These are phyloP conservation scores for Microcyclosporella mali DNA, from an alignment of 2,329 filamentous ascomycete genomes.

Conservation along the genomic window DNA sequence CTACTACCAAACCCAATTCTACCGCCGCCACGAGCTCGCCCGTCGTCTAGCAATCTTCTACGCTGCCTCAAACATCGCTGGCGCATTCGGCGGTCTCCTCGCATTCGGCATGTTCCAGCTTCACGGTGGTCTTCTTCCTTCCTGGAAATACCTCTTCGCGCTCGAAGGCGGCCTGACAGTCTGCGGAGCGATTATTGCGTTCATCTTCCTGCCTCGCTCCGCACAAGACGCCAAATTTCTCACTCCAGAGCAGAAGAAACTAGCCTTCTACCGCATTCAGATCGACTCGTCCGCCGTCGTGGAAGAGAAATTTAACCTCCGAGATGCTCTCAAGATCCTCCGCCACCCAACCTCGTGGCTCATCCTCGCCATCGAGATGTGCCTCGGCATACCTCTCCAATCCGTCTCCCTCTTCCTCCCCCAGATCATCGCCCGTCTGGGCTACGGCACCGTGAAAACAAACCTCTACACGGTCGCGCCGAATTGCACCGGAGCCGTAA, in stretches of 20 bases:
- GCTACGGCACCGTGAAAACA: conserved; percentile 55
- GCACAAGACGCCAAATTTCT: conserved; percentile 62
- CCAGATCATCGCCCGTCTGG: conserved; percentile 50
- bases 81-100: conserved; percentile 57
- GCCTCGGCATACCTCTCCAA: conserved; percentile 54
- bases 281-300: conserved; percentile 65
- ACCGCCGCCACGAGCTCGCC: conserved; percentile 64
- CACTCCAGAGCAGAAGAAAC: conserved; percentile 56
- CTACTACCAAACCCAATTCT: conserved; percentile 58
- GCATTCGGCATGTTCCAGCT: conserved; percentile 59
- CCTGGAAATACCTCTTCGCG: conserved; percentile 62
- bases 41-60: conserved; percentile 68
- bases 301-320: conserved; percentile 50
- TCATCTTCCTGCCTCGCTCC: conserved; percentile 61
- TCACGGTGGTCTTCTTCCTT: conserved; percentile 42
- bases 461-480: conserved; percentile 79
- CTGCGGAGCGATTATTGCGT: conserved; percentile 55
- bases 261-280: conserved; percentile 68
- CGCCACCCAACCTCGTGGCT: conserved; percentile 49
- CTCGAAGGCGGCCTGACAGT: conserved; percentile 56
- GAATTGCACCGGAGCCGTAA: conserved; percentile 65
- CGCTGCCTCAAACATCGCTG: conserved; percentile 67
- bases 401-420: conserved; percentile 54
- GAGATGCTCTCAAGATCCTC: conserved; percentile 49
- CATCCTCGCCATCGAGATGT: conserved; percentile 53